Percentiles rank a stretch among this genome's conserved stretches.
These are phyloP conservation scores for Golovinomyces cichoracearum DNA, from an alignment of 2,329 filamentous ascomycete genomes.

Conservation along the genomic window DNA sequence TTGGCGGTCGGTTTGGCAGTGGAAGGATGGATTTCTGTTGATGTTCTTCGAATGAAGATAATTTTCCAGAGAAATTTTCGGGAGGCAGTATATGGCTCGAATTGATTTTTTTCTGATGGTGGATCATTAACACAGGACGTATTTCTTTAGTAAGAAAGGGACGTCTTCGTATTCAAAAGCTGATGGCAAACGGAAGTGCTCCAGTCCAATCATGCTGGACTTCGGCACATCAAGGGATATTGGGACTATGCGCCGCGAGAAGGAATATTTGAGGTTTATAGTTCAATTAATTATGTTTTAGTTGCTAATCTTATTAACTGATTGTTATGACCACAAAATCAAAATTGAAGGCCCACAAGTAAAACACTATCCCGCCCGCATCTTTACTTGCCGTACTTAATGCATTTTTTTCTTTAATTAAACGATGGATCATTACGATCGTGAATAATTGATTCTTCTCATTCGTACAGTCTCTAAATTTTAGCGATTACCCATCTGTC, in stretches of 20 bases:
- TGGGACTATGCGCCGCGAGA: constrained; percentile 3
- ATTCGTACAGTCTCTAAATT: too few relatives aligned
- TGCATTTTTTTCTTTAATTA: too few relatives aligned
- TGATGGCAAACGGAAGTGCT: constrained; percentile 17
- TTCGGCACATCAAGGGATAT: constrained; percentile 4
- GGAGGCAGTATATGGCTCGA: background rate
- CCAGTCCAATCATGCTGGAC: constrained; percentile 14
- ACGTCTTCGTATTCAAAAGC: constrained; percentile 11
- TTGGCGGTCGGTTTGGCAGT: background rate
- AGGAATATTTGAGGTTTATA: too few relatives aligned
- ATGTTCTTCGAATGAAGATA: background rate
- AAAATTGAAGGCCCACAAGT: too few relatives aligned
- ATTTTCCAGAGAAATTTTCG: background rate
- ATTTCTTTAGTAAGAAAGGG: constrained; percentile 5
- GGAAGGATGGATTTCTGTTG: background rate
- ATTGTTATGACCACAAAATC: too few relatives aligned
- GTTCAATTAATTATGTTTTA: too few relatives aligned
- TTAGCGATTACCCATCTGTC: too few relatives aligned
- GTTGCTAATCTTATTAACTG: too few relatives aligned
- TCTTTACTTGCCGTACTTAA: too few relatives aligned
- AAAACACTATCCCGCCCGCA: too few relatives aligned
- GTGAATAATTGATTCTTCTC: too few relatives aligned
- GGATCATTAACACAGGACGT: background rate
- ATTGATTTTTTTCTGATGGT: background rate
- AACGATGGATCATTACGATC: too few relatives aligned